A percentile compares a stretch with the other conserved stretches of the same genome.
These are phyloP conservation scores for Plantago lanceolata DNA, from an alignment of 305 asterid genomes.

Conservation along the genomic window DNA sequence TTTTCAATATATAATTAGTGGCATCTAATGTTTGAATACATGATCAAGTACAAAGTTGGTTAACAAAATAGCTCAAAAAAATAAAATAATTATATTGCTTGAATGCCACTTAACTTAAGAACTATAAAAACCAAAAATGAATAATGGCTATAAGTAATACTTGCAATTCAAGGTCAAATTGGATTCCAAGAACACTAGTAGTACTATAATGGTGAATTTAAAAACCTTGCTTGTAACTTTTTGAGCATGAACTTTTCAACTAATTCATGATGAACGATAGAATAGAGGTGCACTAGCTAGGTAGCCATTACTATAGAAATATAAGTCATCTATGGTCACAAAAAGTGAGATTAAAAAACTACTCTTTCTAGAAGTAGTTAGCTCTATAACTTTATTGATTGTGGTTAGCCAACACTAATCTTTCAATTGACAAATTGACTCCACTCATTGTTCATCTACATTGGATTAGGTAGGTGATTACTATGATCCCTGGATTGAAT, in stretches of 20 bases:
- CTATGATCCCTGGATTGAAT: too few species aligned
- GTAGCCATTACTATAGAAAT: background rate
- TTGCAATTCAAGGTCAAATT: conserved; percentile 29
- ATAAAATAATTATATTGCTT: too few species aligned
- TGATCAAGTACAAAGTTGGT: too few species aligned
- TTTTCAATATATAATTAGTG: too few species aligned
- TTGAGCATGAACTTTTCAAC: conserved; percentile 19
- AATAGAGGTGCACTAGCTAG: conserved; percentile 11
- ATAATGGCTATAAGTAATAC: conserved; percentile 12
- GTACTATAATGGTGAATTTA: background rate
- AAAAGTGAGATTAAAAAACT: background rate
- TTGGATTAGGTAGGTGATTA: conserved; percentile 9
- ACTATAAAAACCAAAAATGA: too few species aligned
- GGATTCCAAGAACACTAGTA: conserved; percentile 20
- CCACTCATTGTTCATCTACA: conserved; percentile 12
- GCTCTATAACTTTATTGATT: background rate
- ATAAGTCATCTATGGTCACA: background rate
- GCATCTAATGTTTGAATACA: too few species aligned
- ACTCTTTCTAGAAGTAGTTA: background rate
- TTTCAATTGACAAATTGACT: conserved; percentile 22
- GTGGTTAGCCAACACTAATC: background rate
- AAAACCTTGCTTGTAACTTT: background rate
- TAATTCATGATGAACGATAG: conserved; percentile 17
- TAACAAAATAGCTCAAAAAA: too few species aligned
- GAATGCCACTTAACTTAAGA: too few species aligned